Conservation (phyloP, 2,329 filamentous ascomycete genomes). For the Blastomyces gilchristii region DNA sequence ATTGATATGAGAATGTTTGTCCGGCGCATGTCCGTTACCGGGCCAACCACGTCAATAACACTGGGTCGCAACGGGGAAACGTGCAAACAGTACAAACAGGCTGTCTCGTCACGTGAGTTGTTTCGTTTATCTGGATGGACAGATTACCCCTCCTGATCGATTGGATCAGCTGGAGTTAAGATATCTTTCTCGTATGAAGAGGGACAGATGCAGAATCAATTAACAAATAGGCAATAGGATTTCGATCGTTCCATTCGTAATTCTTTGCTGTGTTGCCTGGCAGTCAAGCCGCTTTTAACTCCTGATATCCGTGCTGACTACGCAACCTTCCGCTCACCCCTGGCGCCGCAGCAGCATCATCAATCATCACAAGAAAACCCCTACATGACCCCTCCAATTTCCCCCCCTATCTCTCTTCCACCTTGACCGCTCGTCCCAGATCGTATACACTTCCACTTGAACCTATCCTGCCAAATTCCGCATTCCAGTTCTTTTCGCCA, state of each 20-base stretch:
- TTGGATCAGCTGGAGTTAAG: no score
- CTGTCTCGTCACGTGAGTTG: not conserved
- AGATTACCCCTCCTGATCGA: no score
- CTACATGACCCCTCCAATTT: no score
- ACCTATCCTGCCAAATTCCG: not conserved
- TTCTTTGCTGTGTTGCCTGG: not conserved
- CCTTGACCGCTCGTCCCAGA: not conserved
- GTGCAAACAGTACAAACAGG: not conserved
- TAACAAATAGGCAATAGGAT: not conserved
- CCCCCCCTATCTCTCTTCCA: not conserved
- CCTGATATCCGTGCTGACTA: not conserved
- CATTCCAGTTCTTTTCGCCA: slow-evolving; percentile 22
- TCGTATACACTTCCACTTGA: not conserved
- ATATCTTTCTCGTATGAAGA: no score
- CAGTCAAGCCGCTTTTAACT: not conserved
- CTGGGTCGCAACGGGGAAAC: not conserved
- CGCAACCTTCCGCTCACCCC: not conserved
- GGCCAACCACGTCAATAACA: slow-evolving; percentile 9
- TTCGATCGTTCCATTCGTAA: not conserved
- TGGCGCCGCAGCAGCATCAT: not conserved
- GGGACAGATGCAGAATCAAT: not conserved
- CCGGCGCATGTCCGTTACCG: slow-evolving; percentile 5
- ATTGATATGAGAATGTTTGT: not conserved
- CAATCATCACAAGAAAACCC: no score
- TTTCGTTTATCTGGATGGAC: no score